phyloP scores from a whole-genome alignment of 371 early-diverging fungal species.

The Circinella minor region DNA sequence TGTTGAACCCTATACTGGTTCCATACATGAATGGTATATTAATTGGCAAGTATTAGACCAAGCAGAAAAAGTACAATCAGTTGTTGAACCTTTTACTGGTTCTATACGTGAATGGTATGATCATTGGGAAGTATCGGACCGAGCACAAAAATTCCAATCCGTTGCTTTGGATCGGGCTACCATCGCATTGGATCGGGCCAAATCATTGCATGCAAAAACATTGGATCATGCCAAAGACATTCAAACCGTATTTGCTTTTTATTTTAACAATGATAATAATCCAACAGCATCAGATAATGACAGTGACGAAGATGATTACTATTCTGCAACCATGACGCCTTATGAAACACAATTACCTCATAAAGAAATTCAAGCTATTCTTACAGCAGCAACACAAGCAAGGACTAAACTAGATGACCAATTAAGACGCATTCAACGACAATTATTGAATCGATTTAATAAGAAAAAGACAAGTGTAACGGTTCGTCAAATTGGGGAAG shows the following conservation, averaged over 20 bases:
- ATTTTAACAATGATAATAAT: neutral
- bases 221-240: neutral
- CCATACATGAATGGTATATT: too few species aligned
- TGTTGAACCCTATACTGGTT: too few species aligned
- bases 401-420: neutral
- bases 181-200: conserved; percentile 1
- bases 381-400: neutral
- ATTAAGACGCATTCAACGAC: neutral
- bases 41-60: too few species aligned
- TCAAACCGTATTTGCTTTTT: neutral
- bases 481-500: neutral
- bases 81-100: neutral
- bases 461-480: neutral
- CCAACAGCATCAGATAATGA: neutral
- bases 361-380: conserved; percentile 9
- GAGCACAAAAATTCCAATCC: neutral
- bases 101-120: neutral
- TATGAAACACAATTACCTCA: conserved; percentile 5
- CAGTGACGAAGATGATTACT: neutral
- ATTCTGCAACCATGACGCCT: conserved; percentile 2
- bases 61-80: neutral
- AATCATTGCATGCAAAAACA: neutral
- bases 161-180: conserved; percentile 1
- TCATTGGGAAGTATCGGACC: neutral
- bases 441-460: neutral